Percentiles rank a stretch among this genome's conserved stretches.
Conservation (phyloP, 257 asterid species). For the Verbena officinalis region DNA sequence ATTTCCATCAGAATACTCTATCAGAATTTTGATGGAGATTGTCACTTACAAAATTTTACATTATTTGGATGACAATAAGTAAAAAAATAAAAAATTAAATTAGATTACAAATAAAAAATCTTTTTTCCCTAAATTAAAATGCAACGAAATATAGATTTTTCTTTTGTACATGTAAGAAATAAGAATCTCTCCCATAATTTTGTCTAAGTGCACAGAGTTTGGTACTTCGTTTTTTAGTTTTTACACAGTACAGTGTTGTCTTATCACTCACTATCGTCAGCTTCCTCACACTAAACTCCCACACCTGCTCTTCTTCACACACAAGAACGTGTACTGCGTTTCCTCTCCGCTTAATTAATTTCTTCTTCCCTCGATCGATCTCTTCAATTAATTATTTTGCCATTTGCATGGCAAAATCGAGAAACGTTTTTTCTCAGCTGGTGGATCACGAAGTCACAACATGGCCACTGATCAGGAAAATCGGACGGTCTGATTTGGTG, state of each 20-base stretch:
- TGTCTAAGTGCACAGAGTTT: background rate
- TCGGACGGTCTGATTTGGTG: background rate
- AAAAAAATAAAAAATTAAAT: no score
- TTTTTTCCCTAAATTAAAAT: no score
- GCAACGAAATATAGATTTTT: no score
- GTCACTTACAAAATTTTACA: no score
- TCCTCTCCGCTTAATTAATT: background rate
- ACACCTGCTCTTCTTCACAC: background rate
- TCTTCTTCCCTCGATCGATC: constrained; percentile 7
- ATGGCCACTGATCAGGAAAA: background rate
- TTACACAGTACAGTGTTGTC: constrained; percentile 11
- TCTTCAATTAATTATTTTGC: background rate
- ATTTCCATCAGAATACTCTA: no score
- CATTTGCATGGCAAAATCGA: constrained; percentile 30
- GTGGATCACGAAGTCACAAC: background rate
- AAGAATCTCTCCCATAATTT: background rate
- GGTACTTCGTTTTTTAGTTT: no score
- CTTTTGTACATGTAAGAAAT: no score
- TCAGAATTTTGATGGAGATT: no score
- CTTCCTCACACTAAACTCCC: background rate
- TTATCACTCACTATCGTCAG: background rate
- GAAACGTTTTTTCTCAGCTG: constrained; percentile 9
- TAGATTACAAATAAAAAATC: no score
- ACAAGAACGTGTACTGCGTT: background rate
- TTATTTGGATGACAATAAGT: no score